Conservation (phyloP, 2,329 filamentous ascomycete genomes). For the Sporothrix euskadiensis region DNA sequence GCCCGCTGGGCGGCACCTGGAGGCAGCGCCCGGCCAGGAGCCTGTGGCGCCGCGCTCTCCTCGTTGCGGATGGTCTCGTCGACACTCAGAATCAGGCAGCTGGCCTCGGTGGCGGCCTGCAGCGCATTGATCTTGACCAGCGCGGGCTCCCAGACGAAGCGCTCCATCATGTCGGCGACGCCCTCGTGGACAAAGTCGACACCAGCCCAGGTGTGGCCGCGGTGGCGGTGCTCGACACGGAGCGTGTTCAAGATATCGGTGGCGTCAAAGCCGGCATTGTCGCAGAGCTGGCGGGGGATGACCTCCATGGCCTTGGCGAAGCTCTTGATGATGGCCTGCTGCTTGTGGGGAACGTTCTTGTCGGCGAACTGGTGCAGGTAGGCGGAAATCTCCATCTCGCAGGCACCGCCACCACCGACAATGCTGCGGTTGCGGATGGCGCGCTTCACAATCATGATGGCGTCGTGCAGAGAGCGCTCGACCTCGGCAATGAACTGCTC, state of each 20-base stretch:
- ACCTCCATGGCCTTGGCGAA: conserved; percentile 97
- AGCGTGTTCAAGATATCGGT: conserved; percentile 97
- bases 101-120: conserved; percentile 91
- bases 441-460: conserved; percentile 99
- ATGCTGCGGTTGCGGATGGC: conserved; percentile 93
- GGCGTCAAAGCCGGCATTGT: conserved; percentile 97
- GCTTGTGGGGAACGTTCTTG: conserved; percentile 89
- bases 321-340: conserved; percentile 95
- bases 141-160: conserved; percentile 96
- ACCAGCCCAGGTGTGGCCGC: conserved; percentile 89
- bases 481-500: conserved; percentile 99
- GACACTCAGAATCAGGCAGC: conserved; percentile 91
- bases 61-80: conserved; percentile 99
- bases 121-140: conserved; percentile 97
- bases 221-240: conserved; percentile 93
- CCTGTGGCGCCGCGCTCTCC: conserved; percentile 83
- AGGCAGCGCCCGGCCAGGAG: conserved; percentile 71
- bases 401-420: conserved; percentile 90
- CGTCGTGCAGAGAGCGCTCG: conserved; percentile 94
- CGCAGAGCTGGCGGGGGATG: conserved; percentile 93
- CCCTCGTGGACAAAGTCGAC: conserved; percentile 94
- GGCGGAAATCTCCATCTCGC: conserved; percentile 94
- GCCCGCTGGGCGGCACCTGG: conserved; percentile 86
- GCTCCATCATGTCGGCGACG: conserved; percentile 89
- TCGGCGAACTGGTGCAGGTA: conserved; percentile 93